Base-by-base conservation (phyloP, 768 basidiomycete species). In the Lactifluus subvellereus region DNA sequence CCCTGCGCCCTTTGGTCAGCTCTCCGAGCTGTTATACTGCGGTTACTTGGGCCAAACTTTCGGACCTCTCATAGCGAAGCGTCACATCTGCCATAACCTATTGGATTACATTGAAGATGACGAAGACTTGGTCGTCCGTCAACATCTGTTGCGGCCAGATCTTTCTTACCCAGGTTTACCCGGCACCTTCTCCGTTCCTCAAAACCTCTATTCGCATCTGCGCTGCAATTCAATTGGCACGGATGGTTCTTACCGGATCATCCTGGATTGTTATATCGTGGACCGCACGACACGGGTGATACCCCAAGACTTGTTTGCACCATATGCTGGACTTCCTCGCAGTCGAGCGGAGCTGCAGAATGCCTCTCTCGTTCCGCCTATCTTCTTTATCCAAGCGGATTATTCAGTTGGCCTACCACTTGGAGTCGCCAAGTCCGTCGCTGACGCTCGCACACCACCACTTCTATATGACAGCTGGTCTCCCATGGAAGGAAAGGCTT, bases 271-370 rank as follows among this genome's bases (percentile, higher is more conserved):
- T 27, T 27, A 52, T 14, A 40, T 56, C 3, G 35, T 20, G 27
- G 27, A 37, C 18, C 11, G 37, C 14, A 13, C 27, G 3, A 20
- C 14, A 9, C 59, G 48, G 14, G 63, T 64, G 4, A 59, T 64
- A 16, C 58, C 57, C 0, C 63, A 64, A 35, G 38, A 18, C 30
- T 32, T 64, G 42, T 64, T 64, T 35, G 58, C 54, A 9, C 63
- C 63, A 1, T 64, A 64, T 30, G 63, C 63, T 27, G 63, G 63
- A 13, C 58, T 43, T 43, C 58, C 63, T 20, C 63, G 63, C 9
- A 45, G 58, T 14, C 58, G 56, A 38, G 40, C 54, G 4, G 63
- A 60, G 33, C 54, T 64, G 0, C 63, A 64, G 42, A 60, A 35
- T 16, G 38, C 58, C 27, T 45, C 38, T 2, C 59, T 64, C 18